These are phyloP conservation scores for Triticum timopheevii DNA, from an alignment of 176 grass and related monocot genomes.

Conservation along the genomic window DNA sequence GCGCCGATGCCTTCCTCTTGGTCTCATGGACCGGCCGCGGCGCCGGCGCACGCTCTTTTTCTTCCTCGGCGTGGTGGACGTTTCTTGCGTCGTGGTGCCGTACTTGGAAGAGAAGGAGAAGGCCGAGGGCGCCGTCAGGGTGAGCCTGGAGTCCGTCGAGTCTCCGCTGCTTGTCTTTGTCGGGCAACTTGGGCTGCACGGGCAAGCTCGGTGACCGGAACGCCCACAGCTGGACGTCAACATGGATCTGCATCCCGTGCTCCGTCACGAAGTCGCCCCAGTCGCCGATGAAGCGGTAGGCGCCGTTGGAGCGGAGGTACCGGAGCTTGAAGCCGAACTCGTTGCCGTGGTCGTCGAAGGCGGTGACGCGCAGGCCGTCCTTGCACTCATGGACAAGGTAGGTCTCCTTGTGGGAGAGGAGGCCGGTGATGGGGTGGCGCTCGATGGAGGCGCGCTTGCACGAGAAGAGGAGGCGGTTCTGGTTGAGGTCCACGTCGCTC, in stretches of 20 bases:
- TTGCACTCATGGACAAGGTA: neutral
- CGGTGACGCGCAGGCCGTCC: neutral
- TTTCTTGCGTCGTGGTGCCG: too few species aligned
- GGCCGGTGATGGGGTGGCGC: neutral
- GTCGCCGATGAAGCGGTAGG: neutral
- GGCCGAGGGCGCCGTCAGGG: neutral
- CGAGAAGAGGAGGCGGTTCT: conserved; percentile 31
- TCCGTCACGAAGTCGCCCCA: neutral
- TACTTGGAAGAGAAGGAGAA: too few species aligned
- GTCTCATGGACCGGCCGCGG: too few species aligned
- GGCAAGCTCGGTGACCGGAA: conserved; percentile 15
- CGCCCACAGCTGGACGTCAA: neutral
- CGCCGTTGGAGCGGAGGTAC: conserved; percentile 14
- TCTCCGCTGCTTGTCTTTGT: neutral
- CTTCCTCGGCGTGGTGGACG: too few species aligned
- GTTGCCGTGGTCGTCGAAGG: neutral
- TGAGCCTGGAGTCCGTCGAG: neutral
- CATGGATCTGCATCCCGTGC: neutral
- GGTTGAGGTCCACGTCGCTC: neutral
- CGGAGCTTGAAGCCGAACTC: neutral
- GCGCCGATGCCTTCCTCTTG: too few species aligned
- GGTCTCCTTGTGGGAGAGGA: neutral
- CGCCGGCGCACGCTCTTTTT: too few species aligned
- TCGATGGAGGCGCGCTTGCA: neutral
- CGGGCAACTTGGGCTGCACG: neutral